Evolutionary conservation across 352 stramenopile species (phyloP).

Genomic region (Phytophthora podocarpi): DNA sequence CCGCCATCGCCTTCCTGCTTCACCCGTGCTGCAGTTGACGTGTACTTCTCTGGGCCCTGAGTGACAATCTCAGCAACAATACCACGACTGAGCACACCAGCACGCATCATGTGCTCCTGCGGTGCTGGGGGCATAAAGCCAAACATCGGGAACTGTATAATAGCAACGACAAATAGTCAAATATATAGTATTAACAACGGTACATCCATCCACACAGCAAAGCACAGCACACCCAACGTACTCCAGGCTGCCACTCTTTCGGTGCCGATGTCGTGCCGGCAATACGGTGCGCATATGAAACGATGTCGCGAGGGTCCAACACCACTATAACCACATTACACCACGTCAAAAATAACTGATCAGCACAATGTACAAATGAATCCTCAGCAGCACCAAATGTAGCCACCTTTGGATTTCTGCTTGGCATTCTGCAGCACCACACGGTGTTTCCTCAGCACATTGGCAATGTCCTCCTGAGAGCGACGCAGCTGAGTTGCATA

Average conservation of each 20-base stretch:
- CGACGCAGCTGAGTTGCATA: slow-evolving; percentile 71
- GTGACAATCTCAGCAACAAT: slow-evolving; percentile 84
- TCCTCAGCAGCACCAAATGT: neutral
- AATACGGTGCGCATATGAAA: slow-evolving; percentile 85
- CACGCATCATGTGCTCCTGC: slow-evolving; percentile 87
- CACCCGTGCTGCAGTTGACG: slow-evolving; percentile 44
- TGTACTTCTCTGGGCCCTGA: slow-evolving; percentile 68
- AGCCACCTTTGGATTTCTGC: slow-evolving; percentile 55
- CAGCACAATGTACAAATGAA: neutral
- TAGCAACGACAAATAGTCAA: neutral
- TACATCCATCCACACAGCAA: neutral
- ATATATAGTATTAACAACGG: neutral
- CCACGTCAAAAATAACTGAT: slow-evolving; percentile 1
- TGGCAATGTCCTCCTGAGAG: slow-evolving; percentile 72
- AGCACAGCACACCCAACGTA: slow-evolving; percentile 31
- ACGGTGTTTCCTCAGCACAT: slow-evolving; percentile 72
- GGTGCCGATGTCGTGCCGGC: slow-evolving; percentile 76
- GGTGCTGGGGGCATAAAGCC: slow-evolving; percentile 85
- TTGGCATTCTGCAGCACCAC: slow-evolving; percentile 63
- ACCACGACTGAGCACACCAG: slow-evolving; percentile 78
- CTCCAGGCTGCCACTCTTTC: slow-evolving; percentile 76
- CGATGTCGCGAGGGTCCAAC: slow-evolving; percentile 68
- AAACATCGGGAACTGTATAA: slow-evolving; percentile 80
- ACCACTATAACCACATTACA: slow-evolving; percentile 40
- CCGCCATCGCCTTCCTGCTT: slow-evolving; percentile 36